Percentiles rank a stretch among this genome's conserved stretches.
Conservation (phyloP, 2,329 filamentous ascomycete species). For the Thielaviopsis musarum region DNA sequence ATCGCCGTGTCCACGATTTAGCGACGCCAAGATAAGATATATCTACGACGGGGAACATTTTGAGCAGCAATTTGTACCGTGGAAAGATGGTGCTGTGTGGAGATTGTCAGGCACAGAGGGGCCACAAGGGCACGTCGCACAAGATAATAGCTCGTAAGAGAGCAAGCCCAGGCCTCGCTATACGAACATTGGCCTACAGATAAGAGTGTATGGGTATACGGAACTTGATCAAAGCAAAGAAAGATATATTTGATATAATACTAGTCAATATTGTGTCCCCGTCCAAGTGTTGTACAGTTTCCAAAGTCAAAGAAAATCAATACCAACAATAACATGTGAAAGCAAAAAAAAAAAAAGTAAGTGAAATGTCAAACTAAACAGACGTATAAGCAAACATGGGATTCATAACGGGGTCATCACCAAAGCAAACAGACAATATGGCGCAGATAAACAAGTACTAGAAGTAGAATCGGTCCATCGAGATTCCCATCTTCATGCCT, state of each 20-base stretch:
- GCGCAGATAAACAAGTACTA: neutral
- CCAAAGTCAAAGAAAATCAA: neutral
- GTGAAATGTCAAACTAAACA: neutral
- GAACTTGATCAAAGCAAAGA: neutral
- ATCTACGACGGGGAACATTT: neutral
- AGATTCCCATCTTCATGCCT: neutral
- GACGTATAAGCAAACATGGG: neutral
- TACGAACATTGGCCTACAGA: neutral
- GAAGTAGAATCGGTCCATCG: neutral
- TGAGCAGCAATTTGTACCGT: neutral
- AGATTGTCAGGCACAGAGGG: neutral
- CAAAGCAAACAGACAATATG: neutral
- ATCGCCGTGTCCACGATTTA: neutral
- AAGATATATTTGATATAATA: neutral
- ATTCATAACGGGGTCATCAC: constrained; percentile 5
- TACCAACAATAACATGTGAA: constrained; percentile 1
- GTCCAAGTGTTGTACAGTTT: no score
- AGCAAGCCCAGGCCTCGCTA: constrained; percentile 13
- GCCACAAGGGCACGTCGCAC: neutral
- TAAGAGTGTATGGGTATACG: no score
- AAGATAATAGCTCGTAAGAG: neutral
- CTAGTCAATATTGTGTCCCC: neutral
- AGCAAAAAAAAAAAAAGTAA: constrained; percentile 7
- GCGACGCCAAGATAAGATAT: neutral
- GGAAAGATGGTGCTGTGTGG: neutral